Percentiles rank a stretch among this genome's conserved stretches.
phyloP scores from a whole-genome alignment of 768 basidiomycete genomes.

The Suillus ampliporus region DNA sequence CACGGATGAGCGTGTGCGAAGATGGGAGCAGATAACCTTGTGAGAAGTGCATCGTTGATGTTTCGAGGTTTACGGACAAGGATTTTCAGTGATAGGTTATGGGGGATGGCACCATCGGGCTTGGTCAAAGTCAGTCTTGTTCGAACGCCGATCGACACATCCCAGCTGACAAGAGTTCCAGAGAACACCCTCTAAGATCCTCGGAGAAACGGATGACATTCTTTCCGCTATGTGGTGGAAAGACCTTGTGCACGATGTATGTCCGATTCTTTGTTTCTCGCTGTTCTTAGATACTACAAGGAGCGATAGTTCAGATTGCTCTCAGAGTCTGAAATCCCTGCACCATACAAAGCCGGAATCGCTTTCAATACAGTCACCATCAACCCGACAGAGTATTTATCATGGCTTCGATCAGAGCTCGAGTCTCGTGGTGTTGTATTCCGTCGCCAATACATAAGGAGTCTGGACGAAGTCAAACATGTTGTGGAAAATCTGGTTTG shows the following conservation, averaged over 20 bases:
- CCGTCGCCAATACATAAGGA: slow-evolving; percentile 45
- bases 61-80: neutral
- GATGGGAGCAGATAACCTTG: slow-evolving; percentile 51
- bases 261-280: neutral
- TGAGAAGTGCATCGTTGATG: slow-evolving; percentile 27
- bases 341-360: slow-evolving; percentile 42
- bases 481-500: slow-evolving; percentile 42
- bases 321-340: slow-evolving; percentile 40
- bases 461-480: slow-evolving; percentile 52
- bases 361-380: slow-evolving; percentile 53
- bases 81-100: slow-evolving; percentile 46
- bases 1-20: slow-evolving; percentile 37
- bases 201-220: slow-evolving; percentile 26
- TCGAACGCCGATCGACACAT: neutral
- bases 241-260: slow-evolving; percentile 47
- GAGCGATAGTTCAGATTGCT: slow-evolving; percentile 39
- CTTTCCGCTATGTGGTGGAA: slow-evolving; percentile 43
- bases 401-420: slow-evolving; percentile 51
- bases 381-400: slow-evolving; percentile 56
- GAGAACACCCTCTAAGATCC: slow-evolving; percentile 45
- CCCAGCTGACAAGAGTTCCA: slow-evolving; percentile 21
- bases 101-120: slow-evolving; percentile 52
- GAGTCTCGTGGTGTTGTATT: slow-evolving; percentile 48
- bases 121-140: slow-evolving; percentile 41
- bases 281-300: neutral